Conservation (phyloP, 23 red algal genomes). For the Agarophyton chilense region DNA sequence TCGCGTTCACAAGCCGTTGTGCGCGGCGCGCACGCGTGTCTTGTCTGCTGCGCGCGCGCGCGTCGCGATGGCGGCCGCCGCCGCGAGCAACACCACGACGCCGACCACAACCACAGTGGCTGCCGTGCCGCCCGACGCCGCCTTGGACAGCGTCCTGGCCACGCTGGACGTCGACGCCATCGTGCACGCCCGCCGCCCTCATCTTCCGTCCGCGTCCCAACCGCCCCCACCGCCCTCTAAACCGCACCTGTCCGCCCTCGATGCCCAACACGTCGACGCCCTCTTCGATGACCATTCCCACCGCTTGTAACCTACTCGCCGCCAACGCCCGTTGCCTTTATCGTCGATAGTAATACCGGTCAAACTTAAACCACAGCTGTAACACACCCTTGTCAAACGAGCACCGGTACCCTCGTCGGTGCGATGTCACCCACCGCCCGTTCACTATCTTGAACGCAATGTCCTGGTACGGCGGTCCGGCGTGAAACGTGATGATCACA, state of each 20-base stretch:
- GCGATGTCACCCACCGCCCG: slow-evolving; percentile 77
- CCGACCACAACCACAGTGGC: too few species aligned
- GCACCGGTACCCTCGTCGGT: slow-evolving; percentile 80
- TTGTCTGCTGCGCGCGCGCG: too few species aligned
- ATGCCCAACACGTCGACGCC: neutral
- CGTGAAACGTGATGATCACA: slow-evolving; percentile 82
- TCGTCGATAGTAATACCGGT: slow-evolving; percentile 75
- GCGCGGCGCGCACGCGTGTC: too few species aligned
- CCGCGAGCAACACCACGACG: too few species aligned
- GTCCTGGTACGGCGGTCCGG: slow-evolving; percentile 80
- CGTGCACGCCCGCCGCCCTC: slow-evolving; percentile 29
- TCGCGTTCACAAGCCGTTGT: too few species aligned
- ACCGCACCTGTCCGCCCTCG: slow-evolving; percentile 5
- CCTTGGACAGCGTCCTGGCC: slow-evolving; percentile 3
- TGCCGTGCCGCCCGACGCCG: neutral
- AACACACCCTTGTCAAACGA: slow-evolving; percentile 89
- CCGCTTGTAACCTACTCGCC: neutral
- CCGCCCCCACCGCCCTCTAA: neutral
- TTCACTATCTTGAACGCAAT: slow-evolving; percentile 87
- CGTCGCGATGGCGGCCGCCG: too few species aligned
- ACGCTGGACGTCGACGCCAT: slow-evolving; percentile 58
- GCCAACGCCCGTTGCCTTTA: slow-evolving; percentile 14
- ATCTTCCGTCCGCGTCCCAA: neutral
- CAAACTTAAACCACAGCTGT: slow-evolving; percentile 93
- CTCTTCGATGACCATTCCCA: neutral